Conservation (phyloP, 2,329 filamentous ascomycete species). For the Lachnellula suecica region DNA sequence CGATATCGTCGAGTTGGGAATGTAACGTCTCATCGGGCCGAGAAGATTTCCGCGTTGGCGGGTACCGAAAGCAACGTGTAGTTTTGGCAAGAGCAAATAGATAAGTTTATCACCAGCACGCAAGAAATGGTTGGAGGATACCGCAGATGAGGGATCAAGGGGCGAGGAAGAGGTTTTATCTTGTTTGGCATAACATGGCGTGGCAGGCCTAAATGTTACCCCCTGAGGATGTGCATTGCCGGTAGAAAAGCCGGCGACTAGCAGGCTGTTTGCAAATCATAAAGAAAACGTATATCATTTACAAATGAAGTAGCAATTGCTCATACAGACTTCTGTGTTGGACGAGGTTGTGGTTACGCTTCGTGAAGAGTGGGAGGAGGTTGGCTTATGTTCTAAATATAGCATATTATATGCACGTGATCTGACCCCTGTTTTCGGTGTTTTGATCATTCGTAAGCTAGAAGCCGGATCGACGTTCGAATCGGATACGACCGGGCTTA, state of each 20-base stretch:
- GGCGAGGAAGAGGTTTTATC: too few species aligned
- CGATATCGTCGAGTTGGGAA: constrained; percentile 11
- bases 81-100: background rate
- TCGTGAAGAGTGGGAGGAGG: background rate
- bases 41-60: constrained; percentile 12
- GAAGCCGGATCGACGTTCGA: too few species aligned
- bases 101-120: background rate
- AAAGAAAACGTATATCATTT: too few species aligned
- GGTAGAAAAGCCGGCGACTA: background rate
- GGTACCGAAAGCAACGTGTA: constrained; percentile 20
- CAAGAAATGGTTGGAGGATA: background rate
- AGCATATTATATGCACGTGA: too few species aligned
- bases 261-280: background rate
- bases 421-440: background rate
- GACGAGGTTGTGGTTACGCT: background rate
- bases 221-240: too few species aligned
- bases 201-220: too few species aligned
- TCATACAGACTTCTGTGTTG: background rate
- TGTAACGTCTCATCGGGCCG: constrained; percentile 27
- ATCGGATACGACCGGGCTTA: background rate
- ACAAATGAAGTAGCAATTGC: background rate
- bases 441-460: background rate
- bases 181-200: too few species aligned
- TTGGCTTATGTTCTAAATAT: too few species aligned
- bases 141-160: too few species aligned